Evolutionary conservation across 176 grass and related monocot species (phyloP).

Genomic region (Phoenix dactylifera): DNA sequence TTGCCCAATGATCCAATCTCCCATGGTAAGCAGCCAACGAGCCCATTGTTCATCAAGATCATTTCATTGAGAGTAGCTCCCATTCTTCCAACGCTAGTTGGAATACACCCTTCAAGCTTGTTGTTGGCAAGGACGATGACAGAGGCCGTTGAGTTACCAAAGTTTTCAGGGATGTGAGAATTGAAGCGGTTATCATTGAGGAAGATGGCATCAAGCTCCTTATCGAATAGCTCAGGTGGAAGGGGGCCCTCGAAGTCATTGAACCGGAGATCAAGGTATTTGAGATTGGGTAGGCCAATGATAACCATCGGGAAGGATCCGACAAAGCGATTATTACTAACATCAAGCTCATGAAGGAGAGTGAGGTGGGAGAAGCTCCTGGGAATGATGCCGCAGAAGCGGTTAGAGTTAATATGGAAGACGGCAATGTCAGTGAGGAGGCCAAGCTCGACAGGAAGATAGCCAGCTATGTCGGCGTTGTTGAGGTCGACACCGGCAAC

Average conservation of each 20-base stretch:
- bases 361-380: conserved; percentile 34
- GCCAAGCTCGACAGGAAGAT: conserved; percentile 54
- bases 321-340: conserved; percentile 86
- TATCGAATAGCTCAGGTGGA: conserved; percentile 45
- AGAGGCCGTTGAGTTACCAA: conserved; percentile 47
- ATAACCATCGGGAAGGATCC: conserved; percentile 42
- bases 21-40: conserved; percentile 49
- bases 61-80: conserved; percentile 48
- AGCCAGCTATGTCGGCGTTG: conserved; percentile 64
- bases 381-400: conserved; percentile 72
- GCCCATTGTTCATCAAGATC: conserved; percentile 42
- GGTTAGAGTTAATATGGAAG: conserved; percentile 79
- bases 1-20: conserved; percentile 33
- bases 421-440: conserved; percentile 42
- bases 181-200: conserved; percentile 65
- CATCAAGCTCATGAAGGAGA: conserved; percentile 62
- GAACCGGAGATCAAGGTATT: conserved; percentile 62
- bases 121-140: conserved; percentile 67
- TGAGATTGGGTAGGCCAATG: conserved; percentile 34
- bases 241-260: conserved; percentile 62
- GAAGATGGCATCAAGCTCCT: conserved; percentile 58
- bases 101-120: conserved; percentile 53
- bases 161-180: conserved; percentile 30
- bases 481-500: conserved; percentile 70
- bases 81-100: conserved; percentile 48